Base-by-base conservation (phyloP, 441 rosid genomes). In the Sinapis alba region DNA sequence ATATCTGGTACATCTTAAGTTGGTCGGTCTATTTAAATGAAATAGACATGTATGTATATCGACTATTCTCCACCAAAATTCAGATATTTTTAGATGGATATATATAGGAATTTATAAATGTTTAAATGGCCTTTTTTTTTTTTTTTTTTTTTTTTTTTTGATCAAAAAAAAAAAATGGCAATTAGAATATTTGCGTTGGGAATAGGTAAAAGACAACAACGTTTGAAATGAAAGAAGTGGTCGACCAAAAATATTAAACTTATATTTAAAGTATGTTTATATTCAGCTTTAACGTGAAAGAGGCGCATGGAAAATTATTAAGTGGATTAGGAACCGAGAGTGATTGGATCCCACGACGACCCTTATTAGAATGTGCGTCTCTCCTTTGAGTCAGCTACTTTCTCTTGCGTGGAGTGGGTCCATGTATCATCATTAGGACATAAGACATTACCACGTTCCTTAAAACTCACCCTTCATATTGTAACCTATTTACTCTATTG, bases 321-420 rank as follows among this genome's bases (percentile, higher is more conserved):
- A 19, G 57, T 18, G 57, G 57, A 7, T 47, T 47, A 6, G 10
- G 19, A 8, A 7, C 21, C 21, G 57, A 51, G 24, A 51, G 57
- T 18, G 13, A 51, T 51, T 51, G 57, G 57, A 56, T 65, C 71
- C 65, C 77, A 73, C 77, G 77, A 73, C 58, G 53, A 63, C 62
- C 2, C 62, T 32, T 9, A 16, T 18, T 8, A 43, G 34, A 20
- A 38, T 63, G 68, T 63, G 68, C 30, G 53, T 38, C 68, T 63
- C 32, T 23, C 13, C 9, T 63, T 21, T 21, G 53, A 63, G 30
- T 15, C 53, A 63, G 68, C 53, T 62, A 16, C 26, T 61, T 62
- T 34, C 65, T 62, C 10, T 62, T 62, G 27, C 28, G 27, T 34
- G 7, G 68, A 15, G 54, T 63, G 53, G 68, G 68, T 63, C 68